phyloP scores from a whole-genome alignment of 495 filamentous ascomycete genomes.

The Trichoderma erinaceum region DNA sequence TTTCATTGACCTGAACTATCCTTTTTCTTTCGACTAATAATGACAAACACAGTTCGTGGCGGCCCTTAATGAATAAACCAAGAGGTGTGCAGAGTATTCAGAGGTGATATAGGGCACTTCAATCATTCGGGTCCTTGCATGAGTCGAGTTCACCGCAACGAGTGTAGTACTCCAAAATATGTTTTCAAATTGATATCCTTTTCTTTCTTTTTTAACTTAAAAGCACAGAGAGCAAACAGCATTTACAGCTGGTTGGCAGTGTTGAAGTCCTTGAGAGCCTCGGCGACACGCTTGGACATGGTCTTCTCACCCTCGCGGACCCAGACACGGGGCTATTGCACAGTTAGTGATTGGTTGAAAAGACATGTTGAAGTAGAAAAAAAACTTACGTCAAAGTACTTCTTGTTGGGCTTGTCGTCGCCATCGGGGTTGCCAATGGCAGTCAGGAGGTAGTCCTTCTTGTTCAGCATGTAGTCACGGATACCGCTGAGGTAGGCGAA shows the following conservation, averaged over 20 bases:
- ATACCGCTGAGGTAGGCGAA: slow-evolving; percentile 84
- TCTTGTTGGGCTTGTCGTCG: slow-evolving; percentile 97
- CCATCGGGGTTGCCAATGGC: slow-evolving; percentile 95
- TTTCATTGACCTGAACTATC: not conserved
- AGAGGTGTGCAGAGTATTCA: not conserved
- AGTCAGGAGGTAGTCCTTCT: slow-evolving; percentile 86
- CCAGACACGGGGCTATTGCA: slow-evolving; percentile 48
- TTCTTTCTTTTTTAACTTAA: not conserved
- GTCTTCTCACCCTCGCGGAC: slow-evolving; percentile 96
- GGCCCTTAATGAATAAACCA: not conserved
- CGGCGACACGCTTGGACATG: slow-evolving; percentile 75
- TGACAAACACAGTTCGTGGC: not conserved
- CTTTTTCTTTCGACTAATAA: not conserved
- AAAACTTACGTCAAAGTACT: slow-evolving; percentile 71
- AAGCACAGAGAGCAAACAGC: not conserved
- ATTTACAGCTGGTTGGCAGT: slow-evolving; percentile 75
- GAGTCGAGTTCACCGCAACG: not conserved
- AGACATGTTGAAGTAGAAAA: not conserved
- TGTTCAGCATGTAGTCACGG: slow-evolving; percentile 86
- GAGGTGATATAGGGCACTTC: not conserved
- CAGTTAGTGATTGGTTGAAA: not conserved
- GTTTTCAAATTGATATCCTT: not conserved
- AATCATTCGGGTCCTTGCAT: not conserved
- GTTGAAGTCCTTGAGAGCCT: slow-evolving; percentile 87
- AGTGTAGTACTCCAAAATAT: not conserved